phyloP scores from a whole-genome alignment of 352 stramenopile species.

The Globisporangium recalcitrans region DNA sequence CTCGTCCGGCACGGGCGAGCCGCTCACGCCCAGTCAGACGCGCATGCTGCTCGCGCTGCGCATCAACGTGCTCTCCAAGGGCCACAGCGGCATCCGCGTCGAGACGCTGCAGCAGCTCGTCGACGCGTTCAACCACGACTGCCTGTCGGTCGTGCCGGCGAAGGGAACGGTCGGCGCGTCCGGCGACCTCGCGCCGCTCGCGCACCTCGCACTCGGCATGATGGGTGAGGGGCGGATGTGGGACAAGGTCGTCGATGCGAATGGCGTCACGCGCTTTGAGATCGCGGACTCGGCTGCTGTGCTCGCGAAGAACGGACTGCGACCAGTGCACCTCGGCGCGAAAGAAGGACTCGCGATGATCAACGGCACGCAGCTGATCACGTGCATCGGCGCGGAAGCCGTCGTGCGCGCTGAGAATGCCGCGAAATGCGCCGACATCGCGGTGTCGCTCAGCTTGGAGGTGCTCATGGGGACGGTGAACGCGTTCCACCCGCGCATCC shows the following conservation, averaged over 20 bases:
- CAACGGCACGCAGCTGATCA: slow-evolving; percentile 90
- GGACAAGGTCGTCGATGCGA: slow-evolving; percentile 49
- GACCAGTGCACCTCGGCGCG: slow-evolving; percentile 70
- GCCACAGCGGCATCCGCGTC: slow-evolving; percentile 78
- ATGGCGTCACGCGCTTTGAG: slow-evolving; percentile 36
- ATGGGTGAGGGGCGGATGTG: slow-evolving; percentile 88
- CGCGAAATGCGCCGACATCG: slow-evolving; percentile 69
- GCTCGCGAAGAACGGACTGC: slow-evolving; percentile 64
- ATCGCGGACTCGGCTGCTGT: slow-evolving; percentile 54
- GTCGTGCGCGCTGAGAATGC: slow-evolving; percentile 78
- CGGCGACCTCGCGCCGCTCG: slow-evolving; percentile 80
- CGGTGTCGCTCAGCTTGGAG: slow-evolving; percentile 76
- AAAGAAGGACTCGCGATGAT: slow-evolving; percentile 91
- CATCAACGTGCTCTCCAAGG: slow-evolving; percentile 87
- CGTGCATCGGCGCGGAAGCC: slow-evolving; percentile 74
- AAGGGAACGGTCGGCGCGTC: slow-evolving; percentile 88
- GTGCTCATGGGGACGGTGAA: slow-evolving; percentile 87
- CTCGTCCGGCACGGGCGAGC: slow-evolving; percentile 74
- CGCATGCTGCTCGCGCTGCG: slow-evolving; percentile 85
- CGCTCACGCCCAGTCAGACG: slow-evolving; percentile 65
- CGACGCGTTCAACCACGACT: slow-evolving; percentile 83
- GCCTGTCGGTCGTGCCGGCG: slow-evolving; percentile 74
- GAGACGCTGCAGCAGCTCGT: slow-evolving; percentile 77
- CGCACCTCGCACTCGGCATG: slow-evolving; percentile 85
- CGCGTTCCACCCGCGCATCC: slow-evolving; percentile 85